phyloP scores from a whole-genome alignment of 805 yeast species.

The Hagleromyces aurorensis region DNA sequence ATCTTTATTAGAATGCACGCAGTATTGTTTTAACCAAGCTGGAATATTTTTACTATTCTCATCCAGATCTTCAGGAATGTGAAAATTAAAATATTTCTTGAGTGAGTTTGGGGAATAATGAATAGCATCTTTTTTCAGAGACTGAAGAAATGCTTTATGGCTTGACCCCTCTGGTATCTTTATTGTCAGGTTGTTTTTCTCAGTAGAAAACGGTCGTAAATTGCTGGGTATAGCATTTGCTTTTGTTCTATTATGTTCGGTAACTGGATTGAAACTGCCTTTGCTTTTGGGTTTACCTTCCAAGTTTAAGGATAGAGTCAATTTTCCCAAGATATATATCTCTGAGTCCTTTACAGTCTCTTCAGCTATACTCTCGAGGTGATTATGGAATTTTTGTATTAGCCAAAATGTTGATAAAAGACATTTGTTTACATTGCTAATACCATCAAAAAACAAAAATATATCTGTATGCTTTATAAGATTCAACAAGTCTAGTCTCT shows the following conservation, averaged over 20 bases:
- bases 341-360: constrained; percentile 3
- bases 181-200: constrained; percentile 16
- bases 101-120: constrained; percentile 30
- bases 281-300: too few species aligned
- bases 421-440: constrained; percentile 18
- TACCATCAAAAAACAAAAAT: constrained; percentile 25
- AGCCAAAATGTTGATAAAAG: constrained; percentile 19
- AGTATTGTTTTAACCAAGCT: constrained; percentile 23
- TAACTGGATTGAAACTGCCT: too few species aligned
- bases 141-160: constrained; percentile 22
- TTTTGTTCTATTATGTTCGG: too few species aligned
- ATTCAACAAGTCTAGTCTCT: constrained; percentile 11
- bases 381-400: constrained; percentile 18
- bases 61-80: constrained; percentile 19
- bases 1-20: constrained; percentile 16
- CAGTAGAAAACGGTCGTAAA: too few species aligned
- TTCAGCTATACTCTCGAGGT: too few species aligned
- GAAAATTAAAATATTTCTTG: constrained; percentile 24
- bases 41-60: constrained; percentile 24
- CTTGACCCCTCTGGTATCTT: constrained; percentile 15
- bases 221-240: too few species aligned
- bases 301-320: constrained; percentile 4
- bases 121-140: constrained; percentile 27
- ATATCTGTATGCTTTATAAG: constrained; percentile 12
- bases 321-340: constrained; percentile 7